Evolutionary conservation across 805 yeast genomes (phyloP).

Genomic region (Lipomyces mesembrius): DNA sequence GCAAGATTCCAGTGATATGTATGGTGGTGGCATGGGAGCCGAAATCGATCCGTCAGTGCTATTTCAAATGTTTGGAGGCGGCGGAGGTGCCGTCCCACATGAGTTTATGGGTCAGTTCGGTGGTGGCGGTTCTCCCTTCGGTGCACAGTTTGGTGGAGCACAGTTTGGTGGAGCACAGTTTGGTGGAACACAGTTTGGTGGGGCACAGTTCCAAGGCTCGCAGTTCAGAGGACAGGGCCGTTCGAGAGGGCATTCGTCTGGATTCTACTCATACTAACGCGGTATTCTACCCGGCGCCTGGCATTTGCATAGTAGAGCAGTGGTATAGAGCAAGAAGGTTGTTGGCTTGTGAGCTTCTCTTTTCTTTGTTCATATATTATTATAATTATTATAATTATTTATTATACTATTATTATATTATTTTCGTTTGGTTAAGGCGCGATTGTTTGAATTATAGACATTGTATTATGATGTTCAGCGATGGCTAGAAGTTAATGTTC

Average conservation of each 20-base stretch:
- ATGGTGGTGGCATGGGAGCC: conserved; percentile 57
- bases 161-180: conserved; percentile 33
- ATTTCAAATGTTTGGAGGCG: conserved; percentile 50
- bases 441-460: not conserved
- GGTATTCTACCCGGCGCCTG: not conserved
- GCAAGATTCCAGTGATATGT: conserved; percentile 60
- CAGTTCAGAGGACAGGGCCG: conserved; percentile 32
- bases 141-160: conserved; percentile 18
- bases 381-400: not conserved
- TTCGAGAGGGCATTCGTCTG: conserved; percentile 23
- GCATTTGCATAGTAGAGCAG: not conserved
- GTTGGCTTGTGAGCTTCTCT: not conserved
- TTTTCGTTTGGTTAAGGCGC: conserved; percentile 2
- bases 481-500: not conserved
- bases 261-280: conserved; percentile 29
- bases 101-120: conserved; percentile 34
- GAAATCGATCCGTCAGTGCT: conserved; percentile 49
- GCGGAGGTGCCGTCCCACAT: conserved; percentile 35
- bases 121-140: conserved; percentile 33
- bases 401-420: not conserved
- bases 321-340: not conserved
- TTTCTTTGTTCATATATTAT: not conserved
- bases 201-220: conserved; percentile 29
- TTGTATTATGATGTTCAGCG: not conserved
- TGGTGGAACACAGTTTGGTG: conserved; percentile 22